A percentile compares a stretch with the other conserved stretches of the same genome.
phyloP scores from a whole-genome alignment of 2,329 filamentous ascomycete species.

The Cryphonectria carpinicola region DNA sequence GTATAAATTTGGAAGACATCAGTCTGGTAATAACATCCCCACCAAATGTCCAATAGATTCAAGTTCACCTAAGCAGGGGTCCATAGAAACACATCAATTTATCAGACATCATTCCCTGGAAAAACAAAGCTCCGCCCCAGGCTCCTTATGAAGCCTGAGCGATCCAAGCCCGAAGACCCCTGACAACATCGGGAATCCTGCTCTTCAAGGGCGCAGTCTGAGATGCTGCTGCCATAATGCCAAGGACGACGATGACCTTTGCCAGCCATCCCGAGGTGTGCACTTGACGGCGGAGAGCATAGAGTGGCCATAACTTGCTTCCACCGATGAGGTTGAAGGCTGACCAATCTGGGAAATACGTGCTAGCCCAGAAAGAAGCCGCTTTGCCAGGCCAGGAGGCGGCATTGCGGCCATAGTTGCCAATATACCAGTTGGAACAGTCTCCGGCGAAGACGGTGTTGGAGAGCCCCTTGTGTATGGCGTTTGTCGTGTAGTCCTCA shows the following conservation, averaged over 20 bases:
- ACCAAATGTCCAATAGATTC: too few relatives aligned
- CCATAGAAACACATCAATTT: too few relatives aligned
- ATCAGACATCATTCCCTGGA: too few relatives aligned
- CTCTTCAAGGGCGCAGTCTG: too few relatives aligned
- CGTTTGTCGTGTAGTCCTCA: slow-evolving; percentile 38
- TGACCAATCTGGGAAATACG: neutral
- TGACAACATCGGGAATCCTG: too few relatives aligned
- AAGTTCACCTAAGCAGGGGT: too few relatives aligned
- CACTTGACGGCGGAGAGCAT: neutral
- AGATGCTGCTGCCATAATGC: too few relatives aligned
- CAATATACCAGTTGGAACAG: slow-evolving; percentile 49
- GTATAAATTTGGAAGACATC: too few relatives aligned
- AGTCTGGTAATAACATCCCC: too few relatives aligned
- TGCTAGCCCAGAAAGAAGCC: slow-evolving; percentile 33
- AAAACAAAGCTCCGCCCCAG: too few relatives aligned
- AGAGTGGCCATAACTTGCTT: neutral
- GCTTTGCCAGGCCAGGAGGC: slow-evolving; percentile 41
- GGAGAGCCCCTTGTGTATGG: slow-evolving; percentile 38
- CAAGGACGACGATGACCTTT: neutral
- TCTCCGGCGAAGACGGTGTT: slow-evolving; percentile 42
- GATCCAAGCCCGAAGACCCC: too few relatives aligned
- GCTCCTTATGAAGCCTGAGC: too few relatives aligned
- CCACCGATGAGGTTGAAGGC: neutral
- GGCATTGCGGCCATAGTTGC: slow-evolving; percentile 41
- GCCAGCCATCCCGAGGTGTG: neutral